Evolutionary conservation across 129 eudicot species (phyloP).

Genomic region (Arctium lappa): DNA sequence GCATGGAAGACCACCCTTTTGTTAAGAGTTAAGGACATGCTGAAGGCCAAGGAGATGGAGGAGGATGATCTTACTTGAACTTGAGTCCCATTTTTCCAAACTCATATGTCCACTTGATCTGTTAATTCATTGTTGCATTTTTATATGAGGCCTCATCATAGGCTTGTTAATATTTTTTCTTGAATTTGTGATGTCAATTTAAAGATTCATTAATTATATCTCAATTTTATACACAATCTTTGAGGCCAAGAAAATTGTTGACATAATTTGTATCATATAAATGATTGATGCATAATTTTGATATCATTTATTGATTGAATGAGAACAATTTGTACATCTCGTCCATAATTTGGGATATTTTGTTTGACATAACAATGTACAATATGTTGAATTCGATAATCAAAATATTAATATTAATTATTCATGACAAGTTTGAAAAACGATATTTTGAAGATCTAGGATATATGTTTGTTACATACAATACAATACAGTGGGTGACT

Average conservation of each 20-base stretch:
- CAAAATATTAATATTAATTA: neutral
- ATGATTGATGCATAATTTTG: neutral
- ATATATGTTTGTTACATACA: no score
- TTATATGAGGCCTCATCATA: conserved; percentile 4
- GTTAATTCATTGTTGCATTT: conserved; percentile 13
- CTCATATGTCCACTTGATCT: neutral
- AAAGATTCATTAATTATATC: neutral
- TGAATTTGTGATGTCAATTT: neutral
- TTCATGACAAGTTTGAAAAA: neutral
- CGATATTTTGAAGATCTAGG: no score
- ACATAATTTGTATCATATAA: neutral
- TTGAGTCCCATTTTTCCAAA: neutral
- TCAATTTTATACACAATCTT: neutral
- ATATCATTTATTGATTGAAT: neutral
- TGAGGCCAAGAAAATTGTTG: neutral
- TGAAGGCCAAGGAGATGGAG: conserved; percentile 83
- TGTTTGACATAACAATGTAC: neutral
- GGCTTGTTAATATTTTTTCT: conserved; percentile 13
- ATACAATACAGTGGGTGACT: no score
- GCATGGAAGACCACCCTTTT: conserved; percentile 92
- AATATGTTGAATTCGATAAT: no score
- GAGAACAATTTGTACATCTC: neutral
- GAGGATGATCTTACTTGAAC: conserved; percentile 87
- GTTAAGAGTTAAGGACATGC: conserved; percentile 83
- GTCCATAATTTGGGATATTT: neutral